Conservation (phyloP, 768 basidiomycete species). For the Psilocybe cubensis region DNA sequence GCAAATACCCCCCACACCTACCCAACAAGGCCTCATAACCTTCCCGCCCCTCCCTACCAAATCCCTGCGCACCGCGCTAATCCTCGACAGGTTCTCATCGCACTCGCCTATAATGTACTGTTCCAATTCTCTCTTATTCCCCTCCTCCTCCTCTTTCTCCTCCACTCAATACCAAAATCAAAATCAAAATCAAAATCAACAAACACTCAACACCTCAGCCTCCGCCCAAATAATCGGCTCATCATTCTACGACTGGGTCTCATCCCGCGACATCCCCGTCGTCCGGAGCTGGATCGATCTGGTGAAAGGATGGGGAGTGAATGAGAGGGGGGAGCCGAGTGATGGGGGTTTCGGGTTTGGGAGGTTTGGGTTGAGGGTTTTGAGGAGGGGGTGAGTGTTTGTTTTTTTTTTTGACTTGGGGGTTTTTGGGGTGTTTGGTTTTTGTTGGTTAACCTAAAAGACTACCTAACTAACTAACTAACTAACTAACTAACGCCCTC, state of each 20-base stretch:
- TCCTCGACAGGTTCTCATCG: constrained; percentile 76
- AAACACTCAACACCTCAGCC: constrained; percentile 60
- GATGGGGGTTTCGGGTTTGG: constrained; percentile 88
- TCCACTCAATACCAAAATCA: too few relatives aligned
- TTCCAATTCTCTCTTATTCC: constrained; percentile 78
- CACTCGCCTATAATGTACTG: constrained; percentile 71
- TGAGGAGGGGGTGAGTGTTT: constrained; percentile 68
- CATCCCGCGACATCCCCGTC: constrained; percentile 60
- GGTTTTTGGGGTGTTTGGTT: not conserved
- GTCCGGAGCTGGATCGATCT: constrained; percentile 78
- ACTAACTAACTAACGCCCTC: too few relatives aligned
- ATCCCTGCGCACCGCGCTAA: constrained; percentile 77
- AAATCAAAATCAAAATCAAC: too few relatives aligned
- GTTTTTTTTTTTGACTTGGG: constrained; percentile 22
- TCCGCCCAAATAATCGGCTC: constrained; percentile 63
- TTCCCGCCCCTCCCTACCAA: constrained; percentile 71
- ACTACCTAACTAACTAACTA: too few relatives aligned
- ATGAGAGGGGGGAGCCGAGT: constrained; percentile 81
- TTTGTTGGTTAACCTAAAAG: too few relatives aligned
- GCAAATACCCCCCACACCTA: constrained; percentile 68
- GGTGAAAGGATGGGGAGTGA: constrained; percentile 84
- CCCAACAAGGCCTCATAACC: too few relatives aligned
- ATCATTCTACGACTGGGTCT: constrained; percentile 78
- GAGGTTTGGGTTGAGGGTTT: constrained; percentile 57
- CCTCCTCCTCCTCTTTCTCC: too few relatives aligned